phyloP scores from a whole-genome alignment of 2,329 filamentous ascomycete genomes.

The Diplodia intermedia region DNA sequence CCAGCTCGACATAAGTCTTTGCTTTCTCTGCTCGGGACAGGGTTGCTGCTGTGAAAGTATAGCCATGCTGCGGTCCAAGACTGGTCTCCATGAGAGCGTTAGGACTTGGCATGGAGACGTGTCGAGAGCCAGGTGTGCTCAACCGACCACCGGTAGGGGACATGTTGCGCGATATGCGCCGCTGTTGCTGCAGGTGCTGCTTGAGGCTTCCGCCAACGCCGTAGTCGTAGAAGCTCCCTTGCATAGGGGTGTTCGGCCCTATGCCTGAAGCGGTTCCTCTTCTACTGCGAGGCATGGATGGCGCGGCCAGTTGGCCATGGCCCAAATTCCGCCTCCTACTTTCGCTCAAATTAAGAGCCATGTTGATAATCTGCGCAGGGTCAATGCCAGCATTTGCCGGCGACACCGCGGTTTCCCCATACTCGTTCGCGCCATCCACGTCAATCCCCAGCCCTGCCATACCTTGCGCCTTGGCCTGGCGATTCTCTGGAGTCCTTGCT shows the following conservation, averaged over 20 bases:
- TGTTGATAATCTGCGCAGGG: constrained; percentile 87
- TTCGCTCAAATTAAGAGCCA: constrained; percentile 89
- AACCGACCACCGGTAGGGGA: constrained; percentile 60
- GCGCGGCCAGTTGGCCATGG: constrained; percentile 61
- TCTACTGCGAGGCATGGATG: constrained; percentile 57
- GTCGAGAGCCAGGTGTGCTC: constrained; percentile 36
- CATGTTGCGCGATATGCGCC: constrained; percentile 65
- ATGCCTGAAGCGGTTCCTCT: constrained; percentile 51
- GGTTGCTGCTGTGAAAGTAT: constrained; percentile 79
- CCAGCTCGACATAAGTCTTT: constrained; percentile 83
- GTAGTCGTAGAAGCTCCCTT: constrained; percentile 49
- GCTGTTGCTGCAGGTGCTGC: constrained; percentile 75
- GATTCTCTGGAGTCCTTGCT: constrained; percentile 27
- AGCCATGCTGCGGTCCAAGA: constrained; percentile 51
- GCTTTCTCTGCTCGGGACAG: constrained; percentile 83
- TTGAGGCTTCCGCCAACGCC: constrained; percentile 66
- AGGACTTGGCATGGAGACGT: constrained; percentile 38
- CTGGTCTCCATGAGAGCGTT: constrained; percentile 33
- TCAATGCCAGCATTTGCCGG: constrained; percentile 68
- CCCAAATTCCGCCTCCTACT: constrained; percentile 70
- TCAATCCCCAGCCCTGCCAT: constrained; percentile 9
- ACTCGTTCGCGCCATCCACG: constrained; percentile 31
- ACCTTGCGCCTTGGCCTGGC: constrained; percentile 12
- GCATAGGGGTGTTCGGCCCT: constrained; percentile 38
- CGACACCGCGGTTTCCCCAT: constrained; percentile 31